These are phyloP conservation scores for Penicillium coffeae DNA, from an alignment of 495 filamentous ascomycete genomes.

Conservation along the genomic window DNA sequence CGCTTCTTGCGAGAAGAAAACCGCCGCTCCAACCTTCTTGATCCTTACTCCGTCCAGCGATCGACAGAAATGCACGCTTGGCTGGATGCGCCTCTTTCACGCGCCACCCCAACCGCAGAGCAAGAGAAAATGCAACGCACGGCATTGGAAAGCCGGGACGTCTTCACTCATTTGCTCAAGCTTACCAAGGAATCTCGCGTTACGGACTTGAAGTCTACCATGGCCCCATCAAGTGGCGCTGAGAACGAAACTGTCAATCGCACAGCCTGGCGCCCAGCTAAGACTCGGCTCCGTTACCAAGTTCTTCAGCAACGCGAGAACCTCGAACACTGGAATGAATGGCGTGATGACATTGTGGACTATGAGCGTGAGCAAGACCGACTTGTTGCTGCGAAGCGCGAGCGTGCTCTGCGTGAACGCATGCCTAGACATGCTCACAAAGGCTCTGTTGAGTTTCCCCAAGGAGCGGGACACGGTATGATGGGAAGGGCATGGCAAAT, in stretches of 20 bases:
- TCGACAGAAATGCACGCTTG: constrained; percentile 47
- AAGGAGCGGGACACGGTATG: constrained; percentile 40
- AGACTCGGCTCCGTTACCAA: constrained; percentile 53
- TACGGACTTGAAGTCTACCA: constrained; percentile 48
- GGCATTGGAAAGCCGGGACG: constrained; percentile 63
- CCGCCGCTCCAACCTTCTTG: constrained; percentile 57
- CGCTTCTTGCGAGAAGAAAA: constrained; percentile 77
- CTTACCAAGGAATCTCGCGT: constrained; percentile 58
- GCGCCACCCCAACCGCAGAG: constrained; percentile 38
- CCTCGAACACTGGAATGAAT: constrained; percentile 57
- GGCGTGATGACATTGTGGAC: constrained; percentile 53
- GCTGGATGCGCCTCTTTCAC: constrained; percentile 62
- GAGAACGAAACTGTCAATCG: constrained; percentile 43
- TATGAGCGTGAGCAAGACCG: constrained; percentile 44
- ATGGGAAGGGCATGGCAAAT: constrained; percentile 47
- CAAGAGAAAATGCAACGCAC: constrained; percentile 58
- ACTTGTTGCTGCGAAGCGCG: constrained; percentile 32
- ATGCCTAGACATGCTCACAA: constrained; percentile 25
- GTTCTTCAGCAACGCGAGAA: constrained; percentile 58
- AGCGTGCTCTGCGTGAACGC: constrained; percentile 27
- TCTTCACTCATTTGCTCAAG: constrained; percentile 66
- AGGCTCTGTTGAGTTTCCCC: constrained; percentile 32
- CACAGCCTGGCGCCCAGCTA: constrained; percentile 57
- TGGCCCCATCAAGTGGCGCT: constrained; percentile 21
- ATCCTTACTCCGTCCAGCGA: constrained; percentile 58